phyloP scores from a whole-genome alignment of 305 asterid genomes.

The Fraxinus velutina region DNA sequence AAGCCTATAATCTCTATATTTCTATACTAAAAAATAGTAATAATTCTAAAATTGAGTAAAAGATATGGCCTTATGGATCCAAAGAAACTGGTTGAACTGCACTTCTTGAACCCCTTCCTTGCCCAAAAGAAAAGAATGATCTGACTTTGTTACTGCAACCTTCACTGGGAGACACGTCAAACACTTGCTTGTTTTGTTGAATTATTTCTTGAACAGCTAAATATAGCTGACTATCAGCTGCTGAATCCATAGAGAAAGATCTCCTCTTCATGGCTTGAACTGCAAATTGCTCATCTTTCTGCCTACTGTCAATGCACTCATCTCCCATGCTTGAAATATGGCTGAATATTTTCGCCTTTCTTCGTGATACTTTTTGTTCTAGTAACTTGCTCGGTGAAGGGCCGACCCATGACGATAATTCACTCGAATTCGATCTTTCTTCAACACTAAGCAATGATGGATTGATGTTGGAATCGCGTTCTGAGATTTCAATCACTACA shows the following conservation, averaged over 20 bases:
- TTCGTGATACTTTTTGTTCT: slow-evolving; percentile 23
- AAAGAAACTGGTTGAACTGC: slow-evolving; percentile 56
- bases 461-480: slow-evolving; percentile 17
- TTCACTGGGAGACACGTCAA: slow-evolving; percentile 34
- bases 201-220: slow-evolving; percentile 60
- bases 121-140: slow-evolving; percentile 77
- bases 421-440: slow-evolving; percentile 32
- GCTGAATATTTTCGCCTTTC: slow-evolving; percentile 31
- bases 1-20: slow-evolving; percentile 8
- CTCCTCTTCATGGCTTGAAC: slow-evolving; percentile 60
- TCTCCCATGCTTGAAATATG: slow-evolving; percentile 63
- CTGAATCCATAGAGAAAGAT: slow-evolving; percentile 89
- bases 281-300: slow-evolving; percentile 49
- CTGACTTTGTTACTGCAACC: slow-evolving; percentile 45
- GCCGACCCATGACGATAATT: slow-evolving; percentile 29
- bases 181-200: slow-evolving; percentile 25
- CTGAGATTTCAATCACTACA: slow-evolving; percentile 64
- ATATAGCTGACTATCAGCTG: slow-evolving; percentile 56
- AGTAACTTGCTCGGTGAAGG: slow-evolving; percentile 35
- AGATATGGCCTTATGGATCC: slow-evolving; percentile 28
- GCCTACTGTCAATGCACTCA: slow-evolving; percentile 62
- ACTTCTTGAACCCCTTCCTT: slow-evolving; percentile 61
- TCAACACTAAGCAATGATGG: slow-evolving; percentile 24
- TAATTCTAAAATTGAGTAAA: not conserved
- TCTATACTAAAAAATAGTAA: slow-evolving; percentile 20